phyloP scores from a whole-genome alignment of 805 yeast genomes.

The Ogataea nonfermentans region DNA sequence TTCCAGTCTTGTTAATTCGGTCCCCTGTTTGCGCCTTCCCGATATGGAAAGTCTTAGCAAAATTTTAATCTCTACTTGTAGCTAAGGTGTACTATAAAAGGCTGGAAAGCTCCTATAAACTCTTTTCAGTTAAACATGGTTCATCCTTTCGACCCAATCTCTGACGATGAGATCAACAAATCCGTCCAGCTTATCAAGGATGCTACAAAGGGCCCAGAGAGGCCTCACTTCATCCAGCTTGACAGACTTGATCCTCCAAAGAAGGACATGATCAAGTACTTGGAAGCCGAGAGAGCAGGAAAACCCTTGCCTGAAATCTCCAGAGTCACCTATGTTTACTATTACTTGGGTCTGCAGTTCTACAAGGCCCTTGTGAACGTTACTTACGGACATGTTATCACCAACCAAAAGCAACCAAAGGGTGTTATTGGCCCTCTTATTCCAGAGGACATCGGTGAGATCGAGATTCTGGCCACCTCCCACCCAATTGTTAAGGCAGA shows the following conservation, averaged over 20 bases:
- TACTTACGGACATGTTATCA: conserved; percentile 57
- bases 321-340: conserved; percentile 67
- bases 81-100: conserved; percentile 9
- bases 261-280: conserved; percentile 60
- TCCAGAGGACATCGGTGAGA: conserved; percentile 57
- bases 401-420: conserved; percentile 52
- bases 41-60: conserved; percentile 11
- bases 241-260: conserved; percentile 81
- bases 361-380: conserved; percentile 73
- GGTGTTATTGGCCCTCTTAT: conserved; percentile 72
- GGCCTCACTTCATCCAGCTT: conserved; percentile 62
- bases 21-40: conserved; percentile 11
- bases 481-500: conserved; percentile 65
- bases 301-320: conserved; percentile 55
- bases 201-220: conserved; percentile 46
- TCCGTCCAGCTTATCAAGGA: conserved; percentile 63
- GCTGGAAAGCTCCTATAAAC: neutral
- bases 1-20: conserved; percentile 1
- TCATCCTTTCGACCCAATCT: conserved; percentile 61
- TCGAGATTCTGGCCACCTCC: conserved; percentile 48
- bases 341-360: conserved; percentile 52
- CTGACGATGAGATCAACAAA: conserved; percentile 55
- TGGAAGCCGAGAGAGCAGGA: conserved; percentile 65
- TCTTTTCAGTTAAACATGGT: conserved; percentile 15
- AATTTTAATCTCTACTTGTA: neutral